Evolutionary conservation across 179 eudicot species (phyloP).

Genomic region (Beta macrorhiza): DNA sequence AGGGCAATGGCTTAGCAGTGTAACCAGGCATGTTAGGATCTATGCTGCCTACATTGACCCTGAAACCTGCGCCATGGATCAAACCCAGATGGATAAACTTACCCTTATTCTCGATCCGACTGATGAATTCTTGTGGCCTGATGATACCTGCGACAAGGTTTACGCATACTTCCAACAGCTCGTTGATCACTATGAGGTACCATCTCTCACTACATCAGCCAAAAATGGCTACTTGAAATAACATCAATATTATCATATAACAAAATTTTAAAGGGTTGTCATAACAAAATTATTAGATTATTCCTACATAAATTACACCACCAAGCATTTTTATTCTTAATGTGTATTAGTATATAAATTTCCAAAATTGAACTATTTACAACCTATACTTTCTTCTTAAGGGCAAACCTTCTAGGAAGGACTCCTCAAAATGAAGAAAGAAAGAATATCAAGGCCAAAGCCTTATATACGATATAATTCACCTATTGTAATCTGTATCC

Average conservation of each 20-base stretch:
- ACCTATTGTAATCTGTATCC: no score
- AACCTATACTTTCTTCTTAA: no score
- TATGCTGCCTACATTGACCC: conserved; percentile 92
- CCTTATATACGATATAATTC: no score
- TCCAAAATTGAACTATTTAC: no score
- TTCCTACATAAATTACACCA: no score
- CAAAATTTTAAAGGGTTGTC: neutral
- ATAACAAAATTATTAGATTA: neutral
- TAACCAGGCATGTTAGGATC: conserved; percentile 80
- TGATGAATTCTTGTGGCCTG: conserved; percentile 77
- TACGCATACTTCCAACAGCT: conserved; percentile 76
- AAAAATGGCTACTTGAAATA: neutral
- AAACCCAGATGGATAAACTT: conserved; percentile 84
- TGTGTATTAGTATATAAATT: no score
- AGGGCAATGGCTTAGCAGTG: conserved; percentile 91
- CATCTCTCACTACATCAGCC: neutral
- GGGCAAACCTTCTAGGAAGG: no score
- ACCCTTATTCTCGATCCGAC: conserved; percentile 79
- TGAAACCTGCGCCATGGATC: conserved; percentile 72
- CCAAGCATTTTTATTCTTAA: no score
- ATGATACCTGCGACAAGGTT: conserved; percentile 63
- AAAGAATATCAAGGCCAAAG: no score
- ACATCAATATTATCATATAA: neutral
- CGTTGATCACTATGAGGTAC: conserved; percentile 90
- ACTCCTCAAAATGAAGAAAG: no score